Conservation (phyloP, 2,329 filamentous ascomycete species). For the Aspergillus niger region DNA sequence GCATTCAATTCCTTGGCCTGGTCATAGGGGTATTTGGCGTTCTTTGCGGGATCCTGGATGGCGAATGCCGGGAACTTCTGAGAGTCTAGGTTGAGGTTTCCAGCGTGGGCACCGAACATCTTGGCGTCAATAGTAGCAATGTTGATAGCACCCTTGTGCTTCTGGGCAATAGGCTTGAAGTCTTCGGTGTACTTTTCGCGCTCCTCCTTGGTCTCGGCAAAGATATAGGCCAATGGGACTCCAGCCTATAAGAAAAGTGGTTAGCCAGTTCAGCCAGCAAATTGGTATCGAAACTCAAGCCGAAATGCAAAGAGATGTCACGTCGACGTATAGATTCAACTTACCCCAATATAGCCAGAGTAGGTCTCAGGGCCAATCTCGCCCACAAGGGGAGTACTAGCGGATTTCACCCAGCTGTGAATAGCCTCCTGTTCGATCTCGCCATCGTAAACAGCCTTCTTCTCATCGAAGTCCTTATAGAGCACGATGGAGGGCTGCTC, state of each 20-base stretch:
- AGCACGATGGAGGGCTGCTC: conserved; percentile 84
- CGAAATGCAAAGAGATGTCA: not conserved
- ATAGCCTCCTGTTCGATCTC: conserved; percentile 82
- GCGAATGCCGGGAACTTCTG: conserved; percentile 97
- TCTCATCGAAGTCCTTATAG: conserved; percentile 98
- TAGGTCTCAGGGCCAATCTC: conserved; percentile 98
- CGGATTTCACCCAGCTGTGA: conserved; percentile 77
- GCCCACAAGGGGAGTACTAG: conserved; percentile 86
- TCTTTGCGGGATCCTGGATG: conserved; percentile 93
- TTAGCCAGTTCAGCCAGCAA: conserved; percentile 1
- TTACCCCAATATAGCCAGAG: conserved; percentile 82
- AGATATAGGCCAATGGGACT: conserved; percentile 95
- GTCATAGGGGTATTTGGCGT: conserved; percentile 95
- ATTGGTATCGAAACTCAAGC: not conserved
- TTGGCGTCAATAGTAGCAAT: conserved; percentile 97
- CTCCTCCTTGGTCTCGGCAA: conserved; percentile 89
- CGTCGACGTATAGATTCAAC: conserved; percentile 27
- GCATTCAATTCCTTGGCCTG: conserved; percentile 76
- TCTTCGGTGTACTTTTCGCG: conserved; percentile 73
- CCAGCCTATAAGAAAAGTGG: conserved; percentile 58
- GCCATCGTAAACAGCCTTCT: conserved; percentile 80
- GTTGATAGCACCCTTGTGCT: conserved; percentile 93
- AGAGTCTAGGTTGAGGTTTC: conserved; percentile 94
- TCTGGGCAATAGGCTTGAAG: conserved; percentile 84
- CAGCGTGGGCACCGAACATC: conserved; percentile 89